Percentiles rank a stretch among this genome's conserved stretches.
Evolutionary conservation across 2,329 filamentous ascomycete species (phyloP).

Genomic region (Colletotrichum tanaceti): DNA sequence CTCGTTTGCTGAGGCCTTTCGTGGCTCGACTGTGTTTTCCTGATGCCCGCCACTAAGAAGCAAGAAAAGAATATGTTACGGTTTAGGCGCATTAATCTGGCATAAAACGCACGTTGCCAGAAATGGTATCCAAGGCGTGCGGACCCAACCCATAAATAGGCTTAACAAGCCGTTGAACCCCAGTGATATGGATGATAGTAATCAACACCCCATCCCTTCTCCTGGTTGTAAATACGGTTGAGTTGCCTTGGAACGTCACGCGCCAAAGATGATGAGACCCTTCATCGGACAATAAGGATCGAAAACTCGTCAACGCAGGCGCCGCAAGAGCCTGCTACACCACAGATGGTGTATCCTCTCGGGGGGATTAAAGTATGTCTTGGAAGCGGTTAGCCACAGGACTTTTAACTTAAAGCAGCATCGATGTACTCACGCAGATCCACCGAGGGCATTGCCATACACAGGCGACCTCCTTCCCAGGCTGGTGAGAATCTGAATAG

Average conservation of each 20-base stretch:
- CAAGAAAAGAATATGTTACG: neutral
- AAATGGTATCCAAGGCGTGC: conserved; percentile 20
- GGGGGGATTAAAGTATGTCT: conserved; percentile 92
- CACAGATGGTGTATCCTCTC: conserved; percentile 87
- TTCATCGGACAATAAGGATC: conserved; percentile 67
- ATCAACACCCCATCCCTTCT: neutral
- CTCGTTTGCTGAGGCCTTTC: neutral
- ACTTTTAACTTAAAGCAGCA: conserved; percentile 7
- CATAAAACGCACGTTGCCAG: conserved; percentile 5
- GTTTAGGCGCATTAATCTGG: conserved; percentile 1
- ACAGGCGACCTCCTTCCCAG: conserved; percentile 85
- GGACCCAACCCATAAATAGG: neutral
- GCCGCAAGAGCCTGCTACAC: conserved; percentile 84
- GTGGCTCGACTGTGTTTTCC: neutral
- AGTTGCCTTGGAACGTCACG: neutral
- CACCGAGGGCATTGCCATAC: conserved; percentile 84
- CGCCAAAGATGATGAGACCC: neutral
- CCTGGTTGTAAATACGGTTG: neutral
- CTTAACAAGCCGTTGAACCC: neutral
- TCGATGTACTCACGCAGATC: conserved; percentile 76
- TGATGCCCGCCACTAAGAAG: conserved; percentile 2
- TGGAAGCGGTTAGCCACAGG: conserved; percentile 41
- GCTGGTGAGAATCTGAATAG: conserved; percentile 89
- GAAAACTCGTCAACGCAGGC: conserved; percentile 88
- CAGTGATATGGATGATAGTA: neutral